Percentiles rank a stretch among this genome's conserved stretches.
Evolutionary conservation across 257 asterid genomes (phyloP).

Genomic region (Voacanga thouarsii): DNA sequence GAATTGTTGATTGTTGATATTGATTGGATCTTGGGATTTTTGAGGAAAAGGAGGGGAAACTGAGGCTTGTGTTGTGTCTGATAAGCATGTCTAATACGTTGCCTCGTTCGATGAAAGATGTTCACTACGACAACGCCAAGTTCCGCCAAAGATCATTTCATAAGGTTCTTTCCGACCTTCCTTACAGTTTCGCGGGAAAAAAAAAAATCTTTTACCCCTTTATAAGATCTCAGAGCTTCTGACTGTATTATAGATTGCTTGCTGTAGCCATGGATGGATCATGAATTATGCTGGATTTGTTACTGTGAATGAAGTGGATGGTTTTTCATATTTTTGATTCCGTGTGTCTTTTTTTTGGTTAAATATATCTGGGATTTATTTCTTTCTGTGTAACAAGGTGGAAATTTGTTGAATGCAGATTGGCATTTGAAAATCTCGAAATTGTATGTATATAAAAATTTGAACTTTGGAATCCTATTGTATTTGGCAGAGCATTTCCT

Average conservation of each 20-base stretch:
- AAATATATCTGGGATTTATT: not conserved
- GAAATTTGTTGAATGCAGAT: not conserved
- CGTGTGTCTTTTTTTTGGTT: not conserved
- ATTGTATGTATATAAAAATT: not conserved
- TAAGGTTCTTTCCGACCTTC: slow-evolving; percentile 39
- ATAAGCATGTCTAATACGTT: slow-evolving; percentile 61
- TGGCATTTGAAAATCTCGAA: not conserved
- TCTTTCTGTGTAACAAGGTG: not conserved
- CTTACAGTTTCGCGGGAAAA: not conserved
- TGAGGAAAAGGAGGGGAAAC: not conserved
- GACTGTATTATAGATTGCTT: not conserved
- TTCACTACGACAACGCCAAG: slow-evolving; percentile 80
- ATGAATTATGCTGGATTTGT: not conserved
- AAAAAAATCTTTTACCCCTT: not conserved
- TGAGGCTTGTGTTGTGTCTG: not conserved
- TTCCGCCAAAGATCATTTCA: slow-evolving; percentile 74
- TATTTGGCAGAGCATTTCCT: not conserved
- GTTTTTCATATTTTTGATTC: not conserved
- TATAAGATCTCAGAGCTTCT: not conserved
- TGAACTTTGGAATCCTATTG: not conserved
- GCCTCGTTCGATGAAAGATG: slow-evolving; percentile 85
- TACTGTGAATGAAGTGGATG: not conserved
- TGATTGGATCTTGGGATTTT: slow-evolving; percentile 9
- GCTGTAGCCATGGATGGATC: not conserved
- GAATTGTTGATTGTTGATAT: not conserved